Base-by-base conservation (phyloP, 768 basidiomycete species). In the Fistulinella prunicolor region DNA sequence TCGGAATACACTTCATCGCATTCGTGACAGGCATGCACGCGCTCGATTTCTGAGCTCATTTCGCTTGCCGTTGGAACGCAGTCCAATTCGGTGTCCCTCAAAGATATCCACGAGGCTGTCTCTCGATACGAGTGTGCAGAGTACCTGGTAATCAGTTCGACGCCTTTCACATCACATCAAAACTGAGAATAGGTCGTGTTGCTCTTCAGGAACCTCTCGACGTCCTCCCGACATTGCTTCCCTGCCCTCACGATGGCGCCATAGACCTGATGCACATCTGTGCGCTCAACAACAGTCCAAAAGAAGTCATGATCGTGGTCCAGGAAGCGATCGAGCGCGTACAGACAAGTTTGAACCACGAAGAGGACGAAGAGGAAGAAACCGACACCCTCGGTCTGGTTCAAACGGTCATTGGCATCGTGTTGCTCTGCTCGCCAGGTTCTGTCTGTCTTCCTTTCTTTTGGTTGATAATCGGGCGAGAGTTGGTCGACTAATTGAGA, bases 291-390 rank as follows among this genome's bases (percentile, higher is more conserved):
- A 56, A 54, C 13, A 77, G 64, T 43, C 66, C 70, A 0, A 77
- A 76, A 49, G 76, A 77, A 54, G 51, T 70, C 20, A 42, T 74
- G 34, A 69, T 77, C 41, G 71, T 71, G 2, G 38, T 68, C 16
- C 72, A 76, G 42, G 76, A 74, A 53, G 55, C 53, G 6, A 46
- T 70, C 24, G 77, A 74, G 50, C 47, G 46, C 22, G 38, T 77
- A 19, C 53, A 58, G 21, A 44, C 39, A 4, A 35, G 14, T 44
- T 21, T 49, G 32, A 44, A 58, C 44, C 43, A 45, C 20, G 55
- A 56, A 12, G 59, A 54, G 4, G 59, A 58, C 9, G 59, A 42
- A 10, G 38, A 29, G 1, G 47, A 56, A 4, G 61, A 64, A 3
- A n/a, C n/a, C 26, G 42, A 62, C 12, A 46, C 36, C 7, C 3